Evolutionary conservation across 441 rosid species (phyloP).

Genomic region (Cnidoscolus chayamansa): DNA sequence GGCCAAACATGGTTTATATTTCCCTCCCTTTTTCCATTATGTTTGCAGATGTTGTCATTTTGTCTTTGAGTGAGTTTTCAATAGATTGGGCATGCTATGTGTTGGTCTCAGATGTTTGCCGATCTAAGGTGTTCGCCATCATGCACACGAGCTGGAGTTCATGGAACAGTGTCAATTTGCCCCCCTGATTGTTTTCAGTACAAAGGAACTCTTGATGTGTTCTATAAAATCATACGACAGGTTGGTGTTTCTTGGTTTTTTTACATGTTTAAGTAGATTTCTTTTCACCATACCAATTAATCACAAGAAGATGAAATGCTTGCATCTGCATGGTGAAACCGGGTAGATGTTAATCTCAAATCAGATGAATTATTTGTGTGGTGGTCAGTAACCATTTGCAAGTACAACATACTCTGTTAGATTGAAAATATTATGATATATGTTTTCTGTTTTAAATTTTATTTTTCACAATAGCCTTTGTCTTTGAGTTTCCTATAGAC

Average conservation of each 20-base stretch:
- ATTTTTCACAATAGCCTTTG: background rate
- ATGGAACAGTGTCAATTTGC: conserved; percentile 93
- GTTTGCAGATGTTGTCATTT: background rate
- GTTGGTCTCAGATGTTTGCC: conserved; percentile 69
- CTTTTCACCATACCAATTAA: background rate
- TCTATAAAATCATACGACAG: conserved; percentile 88
- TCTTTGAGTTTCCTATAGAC: conserved; percentile 6
- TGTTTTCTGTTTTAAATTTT: background rate
- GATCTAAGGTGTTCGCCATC: conserved; percentile 95
- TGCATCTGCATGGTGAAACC: background rate
- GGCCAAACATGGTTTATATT: conserved; percentile 72
- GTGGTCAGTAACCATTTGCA: background rate
- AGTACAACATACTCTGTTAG: background rate
- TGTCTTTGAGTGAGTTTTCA: background rate
- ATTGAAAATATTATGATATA: background rate
- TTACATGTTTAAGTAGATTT: background rate
- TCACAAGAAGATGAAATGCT: background rate
- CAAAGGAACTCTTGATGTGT: conserved; percentile 90
- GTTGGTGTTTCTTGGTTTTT: conserved; percentile 31
- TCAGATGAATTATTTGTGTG: background rate
- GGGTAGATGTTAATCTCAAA: background rate
- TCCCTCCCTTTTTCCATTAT: background rate
- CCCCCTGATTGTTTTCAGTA: conserved; percentile 99
- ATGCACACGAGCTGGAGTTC: conserved; percentile 95
- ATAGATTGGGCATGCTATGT: background rate